A percentile compares a stretch with the other conserved stretches of the same genome.
Conservation (phyloP, 2,329 filamentous ascomycete genomes). For the Sporothrix sp. region DNA sequence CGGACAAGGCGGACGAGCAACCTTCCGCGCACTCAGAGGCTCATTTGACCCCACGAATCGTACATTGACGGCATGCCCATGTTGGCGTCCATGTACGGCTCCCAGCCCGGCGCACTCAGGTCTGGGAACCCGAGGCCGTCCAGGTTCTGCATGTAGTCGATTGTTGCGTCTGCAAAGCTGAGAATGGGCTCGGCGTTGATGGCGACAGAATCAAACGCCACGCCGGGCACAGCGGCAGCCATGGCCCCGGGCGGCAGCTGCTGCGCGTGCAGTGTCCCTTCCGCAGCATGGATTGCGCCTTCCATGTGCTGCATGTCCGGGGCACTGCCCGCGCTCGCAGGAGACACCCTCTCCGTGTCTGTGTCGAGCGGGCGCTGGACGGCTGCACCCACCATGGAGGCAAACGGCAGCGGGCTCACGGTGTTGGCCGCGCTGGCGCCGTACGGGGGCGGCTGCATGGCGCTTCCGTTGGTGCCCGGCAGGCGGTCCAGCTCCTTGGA, state of each 20-base stretch:
- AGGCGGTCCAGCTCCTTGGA: constrained; percentile 14
- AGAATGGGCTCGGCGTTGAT: constrained; percentile 6
- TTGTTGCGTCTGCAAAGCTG: constrained; percentile 19
- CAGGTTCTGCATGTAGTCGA: constrained; percentile 22
- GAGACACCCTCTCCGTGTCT: not conserved
- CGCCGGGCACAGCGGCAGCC: not conserved
- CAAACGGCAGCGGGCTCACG: not conserved
- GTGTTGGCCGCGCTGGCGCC: not conserved
- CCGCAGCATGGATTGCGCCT: not conserved
- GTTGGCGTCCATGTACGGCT: constrained; percentile 11
- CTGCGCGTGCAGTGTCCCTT: not conserved
- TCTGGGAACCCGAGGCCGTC: constrained; percentile 16
- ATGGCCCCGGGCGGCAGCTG: not conserved
- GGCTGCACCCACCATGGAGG: not conserved
- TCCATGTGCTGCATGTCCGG: not conserved
- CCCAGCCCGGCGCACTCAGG: constrained; percentile 9
- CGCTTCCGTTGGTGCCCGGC: not conserved
- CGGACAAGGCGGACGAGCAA: too few species aligned
- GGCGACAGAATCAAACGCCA: not conserved
- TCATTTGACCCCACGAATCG: constrained; percentile 6
- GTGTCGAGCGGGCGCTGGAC: not conserved
- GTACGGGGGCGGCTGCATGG: not conserved
- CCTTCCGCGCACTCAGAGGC: not conserved
- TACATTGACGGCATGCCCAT: constrained; percentile 10
- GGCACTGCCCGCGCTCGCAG: not conserved